phyloP scores from a whole-genome alignment of 2,329 filamentous ascomycete genomes.

The Colletotrichum sp. region DNA sequence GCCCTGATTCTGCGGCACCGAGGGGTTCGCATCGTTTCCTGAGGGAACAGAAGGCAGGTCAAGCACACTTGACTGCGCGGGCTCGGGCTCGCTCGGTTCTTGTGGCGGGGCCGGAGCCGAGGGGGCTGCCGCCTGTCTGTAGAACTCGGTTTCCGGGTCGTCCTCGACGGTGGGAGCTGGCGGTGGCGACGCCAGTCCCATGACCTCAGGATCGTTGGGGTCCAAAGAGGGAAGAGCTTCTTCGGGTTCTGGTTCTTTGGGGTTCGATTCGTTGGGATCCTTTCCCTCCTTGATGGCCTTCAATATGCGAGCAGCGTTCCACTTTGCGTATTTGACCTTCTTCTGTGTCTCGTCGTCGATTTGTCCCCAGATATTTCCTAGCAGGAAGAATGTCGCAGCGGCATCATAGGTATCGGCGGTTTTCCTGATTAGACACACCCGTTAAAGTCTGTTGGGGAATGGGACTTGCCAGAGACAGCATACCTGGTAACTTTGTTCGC shows the following conservation, averaged over 20 bases:
- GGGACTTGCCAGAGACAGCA: background rate
- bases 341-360: slow-evolving; percentile 77
- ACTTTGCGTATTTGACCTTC: slow-evolving; percentile 97
- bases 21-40: background rate
- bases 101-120: slow-evolving; percentile 27
- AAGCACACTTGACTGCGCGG: slow-evolving; percentile 3
- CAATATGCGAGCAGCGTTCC: slow-evolving; percentile 88
- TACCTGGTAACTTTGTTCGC: slow-evolving; percentile 79
- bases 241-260: slow-evolving; percentile 59
- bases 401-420: slow-evolving; percentile 95
- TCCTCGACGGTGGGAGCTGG: slow-evolving; percentile 57
- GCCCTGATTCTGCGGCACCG: slow-evolving; percentile 27
- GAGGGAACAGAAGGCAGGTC: slow-evolving; percentile 20
- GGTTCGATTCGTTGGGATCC: slow-evolving; percentile 92
- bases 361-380: slow-evolving; percentile 82
- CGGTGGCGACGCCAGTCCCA: slow-evolving; percentile 48
- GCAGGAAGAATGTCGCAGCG: slow-evolving; percentile 88
- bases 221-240: slow-evolving; percentile 56
- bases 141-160: slow-evolving; percentile 46
- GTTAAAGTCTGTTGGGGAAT: background rate
- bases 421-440: slow-evolving; percentile 58
- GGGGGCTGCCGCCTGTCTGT: slow-evolving; percentile 26
- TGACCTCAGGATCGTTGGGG: slow-evolving; percentile 69
- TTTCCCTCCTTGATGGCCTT: slow-evolving; percentile 90
- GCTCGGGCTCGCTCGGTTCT: slow-evolving; percentile 22